Conservation (phyloP, 2,329 filamentous ascomycete species). For the Tolypocladium paradoxum region DNA sequence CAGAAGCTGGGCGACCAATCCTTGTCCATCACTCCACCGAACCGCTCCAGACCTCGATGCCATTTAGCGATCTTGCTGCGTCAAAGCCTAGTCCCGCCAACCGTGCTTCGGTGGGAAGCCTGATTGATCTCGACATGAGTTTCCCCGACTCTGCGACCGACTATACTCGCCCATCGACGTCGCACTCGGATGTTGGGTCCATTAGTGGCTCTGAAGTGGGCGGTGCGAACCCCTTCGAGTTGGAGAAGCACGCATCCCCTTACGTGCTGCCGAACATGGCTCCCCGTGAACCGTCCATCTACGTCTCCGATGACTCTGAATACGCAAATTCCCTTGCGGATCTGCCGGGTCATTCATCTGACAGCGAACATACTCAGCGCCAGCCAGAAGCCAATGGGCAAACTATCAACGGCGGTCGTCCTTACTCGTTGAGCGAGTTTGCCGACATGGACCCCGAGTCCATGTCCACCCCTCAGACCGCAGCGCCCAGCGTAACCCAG, state of each 20-base stretch:
- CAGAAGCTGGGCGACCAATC: conserved; percentile 27
- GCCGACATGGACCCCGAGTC: conserved; percentile 29
- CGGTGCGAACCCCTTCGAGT: conserved; percentile 47
- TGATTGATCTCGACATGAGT: conserved; percentile 46
- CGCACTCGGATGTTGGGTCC: conserved; percentile 47
- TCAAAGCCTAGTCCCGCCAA: conserved; percentile 22
- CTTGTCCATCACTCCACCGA: conserved; percentile 42
- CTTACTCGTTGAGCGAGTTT: conserved; percentile 29
- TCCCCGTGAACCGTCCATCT: conserved; percentile 45
- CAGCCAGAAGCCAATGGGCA: conserved; percentile 6
- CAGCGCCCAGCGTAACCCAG: conserved; percentile 8
- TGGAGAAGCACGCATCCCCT: conserved; percentile 51
- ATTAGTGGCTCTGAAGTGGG: conserved; percentile 46
- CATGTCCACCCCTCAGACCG: conserved; percentile 20
- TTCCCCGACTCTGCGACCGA: conserved; percentile 41
- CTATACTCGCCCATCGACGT: conserved; percentile 43
- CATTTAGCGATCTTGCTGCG: conserved; percentile 29
- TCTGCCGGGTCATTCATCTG: conserved; percentile 7
- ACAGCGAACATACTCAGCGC: conserved; percentile 6
- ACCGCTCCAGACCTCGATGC: conserved; percentile 31
- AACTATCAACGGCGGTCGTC: conserved; percentile 10
- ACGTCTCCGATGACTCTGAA: conserved; percentile 48
- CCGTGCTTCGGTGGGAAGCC: conserved; percentile 31
- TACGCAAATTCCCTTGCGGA: conserved; percentile 28
- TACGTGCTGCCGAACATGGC: conserved; percentile 30